A percentile compares a stretch with the other conserved stretches of the same genome.
phyloP scores from a whole-genome alignment of 1,139 yeast species.

The Petasospora fabianii region DNA sequence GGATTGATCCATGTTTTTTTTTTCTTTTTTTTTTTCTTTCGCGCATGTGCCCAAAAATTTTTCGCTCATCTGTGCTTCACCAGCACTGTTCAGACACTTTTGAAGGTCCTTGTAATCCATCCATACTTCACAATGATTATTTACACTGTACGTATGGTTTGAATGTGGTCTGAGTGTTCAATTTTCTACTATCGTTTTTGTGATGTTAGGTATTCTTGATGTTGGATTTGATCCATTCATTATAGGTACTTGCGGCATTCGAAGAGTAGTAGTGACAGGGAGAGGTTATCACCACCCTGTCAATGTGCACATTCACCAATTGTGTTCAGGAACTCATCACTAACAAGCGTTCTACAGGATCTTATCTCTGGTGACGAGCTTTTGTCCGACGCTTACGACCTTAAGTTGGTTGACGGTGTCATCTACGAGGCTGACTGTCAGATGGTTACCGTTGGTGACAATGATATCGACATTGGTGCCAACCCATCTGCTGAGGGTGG shows the following conservation, averaged over 20 bases:
- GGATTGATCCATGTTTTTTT: not conserved
- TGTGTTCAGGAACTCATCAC: slow-evolving; percentile 1
- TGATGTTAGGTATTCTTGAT: not conserved
- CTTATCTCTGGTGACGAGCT: slow-evolving; percentile 92
- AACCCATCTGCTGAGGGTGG: slow-evolving; percentile 98
- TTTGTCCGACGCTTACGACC: slow-evolving; percentile 95
- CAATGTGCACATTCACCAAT: not conserved
- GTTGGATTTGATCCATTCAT: not conserved
- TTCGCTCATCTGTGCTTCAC: slow-evolving; percentile 3
- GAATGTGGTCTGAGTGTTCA: not conserved
- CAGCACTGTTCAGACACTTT: not conserved
- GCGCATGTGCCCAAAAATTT: slow-evolving; percentile 3
- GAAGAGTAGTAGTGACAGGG: too few relatives aligned
- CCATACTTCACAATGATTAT: slow-evolving; percentile 17
- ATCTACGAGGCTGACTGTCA: slow-evolving; percentile 96
- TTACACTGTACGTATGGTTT: slow-evolving; percentile 18
- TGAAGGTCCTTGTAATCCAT: not conserved
- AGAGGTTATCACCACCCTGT: not conserved
- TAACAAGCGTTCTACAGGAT: slow-evolving; percentile 43
- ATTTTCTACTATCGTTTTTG: not conserved
- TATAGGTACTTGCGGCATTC: too few relatives aligned
- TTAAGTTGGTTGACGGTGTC: slow-evolving; percentile 79
- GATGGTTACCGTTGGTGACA: slow-evolving; percentile 85
- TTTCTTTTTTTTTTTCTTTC: slow-evolving; percentile 4
- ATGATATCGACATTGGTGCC: slow-evolving; percentile 96